These are phyloP conservation scores for Corymbia calophylla DNA, from an alignment of 441 rosid genomes.

Conservation along the genomic window DNA sequence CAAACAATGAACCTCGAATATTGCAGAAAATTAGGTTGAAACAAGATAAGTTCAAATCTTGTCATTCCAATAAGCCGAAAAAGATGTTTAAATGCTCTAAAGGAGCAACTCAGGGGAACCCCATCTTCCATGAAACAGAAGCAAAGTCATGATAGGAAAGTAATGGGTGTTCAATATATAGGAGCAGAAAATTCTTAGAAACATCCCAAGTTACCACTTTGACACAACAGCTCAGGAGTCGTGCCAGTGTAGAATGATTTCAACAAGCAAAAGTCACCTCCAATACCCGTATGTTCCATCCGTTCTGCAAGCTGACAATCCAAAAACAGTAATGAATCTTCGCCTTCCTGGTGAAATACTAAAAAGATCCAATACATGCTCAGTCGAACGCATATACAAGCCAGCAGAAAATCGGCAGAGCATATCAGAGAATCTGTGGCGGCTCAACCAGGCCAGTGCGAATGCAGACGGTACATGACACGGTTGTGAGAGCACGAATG, in stretches of 20 bases:
- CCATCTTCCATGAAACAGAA: too few relatives aligned
- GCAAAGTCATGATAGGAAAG: too few relatives aligned
- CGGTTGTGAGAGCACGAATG: not conserved
- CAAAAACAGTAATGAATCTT: not conserved
- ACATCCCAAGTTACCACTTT: not conserved
- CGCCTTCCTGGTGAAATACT: not conserved
- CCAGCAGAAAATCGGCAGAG: not conserved
- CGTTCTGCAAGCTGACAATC: not conserved
- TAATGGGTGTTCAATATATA: not conserved
- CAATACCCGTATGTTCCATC: not conserved
- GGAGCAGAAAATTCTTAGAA: not conserved
- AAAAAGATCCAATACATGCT: not conserved
- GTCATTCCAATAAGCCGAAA: too few relatives aligned
- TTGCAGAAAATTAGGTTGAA: too few relatives aligned
- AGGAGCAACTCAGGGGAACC: too few relatives aligned
- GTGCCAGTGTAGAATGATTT: not conserved
- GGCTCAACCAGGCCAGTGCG: not conserved
- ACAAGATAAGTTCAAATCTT: too few relatives aligned
- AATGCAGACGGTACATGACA: not conserved
- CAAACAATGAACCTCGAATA: too few relatives aligned
- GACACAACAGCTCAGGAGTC: not conserved
- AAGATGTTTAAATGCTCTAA: too few relatives aligned
- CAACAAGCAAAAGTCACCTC: not conserved
- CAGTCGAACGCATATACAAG: not conserved
- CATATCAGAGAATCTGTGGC: not conserved